Percentiles rank a stretch among this genome's conserved stretches.
Conservation (phyloP, 164 flowering plant genomes). For the Umbellularia californica region DNA sequence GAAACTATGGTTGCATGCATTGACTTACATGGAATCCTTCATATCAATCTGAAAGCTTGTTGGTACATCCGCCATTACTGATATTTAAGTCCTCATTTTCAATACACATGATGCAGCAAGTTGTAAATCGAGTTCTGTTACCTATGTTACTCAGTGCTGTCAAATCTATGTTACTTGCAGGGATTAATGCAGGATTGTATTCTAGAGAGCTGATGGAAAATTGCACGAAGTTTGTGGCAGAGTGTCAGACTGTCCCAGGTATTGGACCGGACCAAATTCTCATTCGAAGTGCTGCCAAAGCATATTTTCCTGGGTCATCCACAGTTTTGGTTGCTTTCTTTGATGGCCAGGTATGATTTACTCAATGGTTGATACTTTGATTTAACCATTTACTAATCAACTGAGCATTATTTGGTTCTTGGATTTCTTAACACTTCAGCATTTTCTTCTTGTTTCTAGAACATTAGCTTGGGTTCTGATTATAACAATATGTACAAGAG, state of each 20-base stretch:
- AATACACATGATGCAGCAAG: not conserved
- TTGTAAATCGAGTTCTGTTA: not conserved
- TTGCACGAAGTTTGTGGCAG: conserved; percentile 48
- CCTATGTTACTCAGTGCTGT: not conserved
- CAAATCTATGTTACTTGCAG: conserved; percentile 26
- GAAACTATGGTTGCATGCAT: too few species aligned
- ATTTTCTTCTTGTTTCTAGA: not conserved
- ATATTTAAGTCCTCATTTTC: not conserved
- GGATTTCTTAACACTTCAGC: not conserved
- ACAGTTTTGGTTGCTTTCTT: conserved; percentile 71
- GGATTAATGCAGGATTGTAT: conserved; percentile 54
- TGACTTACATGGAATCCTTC: too few species aligned
- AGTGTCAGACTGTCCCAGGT: conserved; percentile 16
- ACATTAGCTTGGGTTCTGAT: not conserved
- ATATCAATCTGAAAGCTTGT: not conserved
- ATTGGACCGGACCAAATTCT: conserved; percentile 47
- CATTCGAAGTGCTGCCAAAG: conserved; percentile 41
- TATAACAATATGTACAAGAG: not conserved
- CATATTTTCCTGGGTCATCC: conserved; percentile 58
- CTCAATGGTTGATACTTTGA: not conserved
- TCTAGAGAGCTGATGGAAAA: conserved; percentile 61
- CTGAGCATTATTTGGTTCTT: not conserved
- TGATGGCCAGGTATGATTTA: conserved; percentile 60
- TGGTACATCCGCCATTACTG: not conserved
- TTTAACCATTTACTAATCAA: not conserved